Conservation (phyloP, 2,329 filamentous ascomycete species). For the Beauveria caledonica region DNA sequence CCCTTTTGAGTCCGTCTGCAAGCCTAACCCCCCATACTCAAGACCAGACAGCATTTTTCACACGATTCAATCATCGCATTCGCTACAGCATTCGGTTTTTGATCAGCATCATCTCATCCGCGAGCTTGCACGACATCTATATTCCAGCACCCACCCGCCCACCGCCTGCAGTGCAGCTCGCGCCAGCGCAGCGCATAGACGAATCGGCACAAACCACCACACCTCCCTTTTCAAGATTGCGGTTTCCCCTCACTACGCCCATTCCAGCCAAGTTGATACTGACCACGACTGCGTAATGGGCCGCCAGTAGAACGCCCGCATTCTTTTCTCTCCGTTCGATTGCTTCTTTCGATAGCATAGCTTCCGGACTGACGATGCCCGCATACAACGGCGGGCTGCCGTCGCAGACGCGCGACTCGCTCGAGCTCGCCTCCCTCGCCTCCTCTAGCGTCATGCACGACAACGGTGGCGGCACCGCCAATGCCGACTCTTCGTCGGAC, state of each 20-base stretch:
- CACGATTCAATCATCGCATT: neutral
- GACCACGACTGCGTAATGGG: neutral
- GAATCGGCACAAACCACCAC: neutral
- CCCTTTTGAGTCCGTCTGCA: neutral
- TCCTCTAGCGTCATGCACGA: constrained; percentile 58
- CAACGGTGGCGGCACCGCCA: constrained; percentile 35
- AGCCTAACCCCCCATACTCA: neutral
- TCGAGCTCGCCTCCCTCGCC: constrained; percentile 91
- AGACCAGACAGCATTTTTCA: neutral
- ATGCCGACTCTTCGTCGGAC: constrained; percentile 34
- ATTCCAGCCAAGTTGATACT: neutral
- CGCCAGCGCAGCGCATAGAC: neutral
- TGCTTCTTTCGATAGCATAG: neutral
- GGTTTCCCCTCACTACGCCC: neutral
- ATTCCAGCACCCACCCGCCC: neutral
- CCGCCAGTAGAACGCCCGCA: neutral
- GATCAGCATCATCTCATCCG: neutral
- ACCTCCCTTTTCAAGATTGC: neutral
- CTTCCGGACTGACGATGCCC: neutral
- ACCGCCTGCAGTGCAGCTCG: neutral
- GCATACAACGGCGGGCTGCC: constrained; percentile 25
- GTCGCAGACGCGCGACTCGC: constrained; percentile 67
- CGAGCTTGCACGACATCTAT: too few species aligned
- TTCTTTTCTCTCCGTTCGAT: neutral
- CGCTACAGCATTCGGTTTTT: neutral